phyloP scores from a whole-genome alignment of 2,329 filamentous ascomycete species.

The Fusarium nematophilum region DNA sequence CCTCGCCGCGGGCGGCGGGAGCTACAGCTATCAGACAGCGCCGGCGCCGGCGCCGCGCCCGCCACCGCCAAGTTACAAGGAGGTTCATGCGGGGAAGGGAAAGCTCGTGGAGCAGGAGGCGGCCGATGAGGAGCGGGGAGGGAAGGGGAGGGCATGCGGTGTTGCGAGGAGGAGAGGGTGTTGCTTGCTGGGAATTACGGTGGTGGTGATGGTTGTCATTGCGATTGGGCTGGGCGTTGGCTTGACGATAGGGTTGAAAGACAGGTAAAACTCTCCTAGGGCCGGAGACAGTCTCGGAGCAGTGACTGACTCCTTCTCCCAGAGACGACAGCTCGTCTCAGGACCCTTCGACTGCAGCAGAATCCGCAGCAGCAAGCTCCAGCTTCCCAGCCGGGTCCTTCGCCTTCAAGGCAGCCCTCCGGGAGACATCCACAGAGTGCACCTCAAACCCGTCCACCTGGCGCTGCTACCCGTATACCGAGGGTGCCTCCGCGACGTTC shows the following conservation, averaged over 20 bases:
- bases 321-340: conserved; percentile 8
- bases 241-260: conserved; percentile 53
- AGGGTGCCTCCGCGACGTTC: conserved; percentile 62
- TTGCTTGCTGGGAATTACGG: conserved; percentile 47
- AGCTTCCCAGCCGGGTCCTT: conserved; percentile 72
- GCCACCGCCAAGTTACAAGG: conserved; percentile 38
- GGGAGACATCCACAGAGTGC: conserved; percentile 64
- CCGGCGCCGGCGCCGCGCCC: conserved; percentile 24
- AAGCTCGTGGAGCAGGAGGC: conserved; percentile 26
- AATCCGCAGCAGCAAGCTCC: too few relatives aligned
- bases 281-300: background rate
- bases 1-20: background rate
- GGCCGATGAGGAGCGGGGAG: conserved; percentile 20
- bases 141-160: conserved; percentile 11
- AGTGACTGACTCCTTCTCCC: conserved; percentile 1
- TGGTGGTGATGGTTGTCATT: conserved; percentile 46
- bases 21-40: conserved; percentile 5
- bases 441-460: conserved; percentile 69
- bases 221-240: conserved; percentile 54
- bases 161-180: conserved; percentile 41
- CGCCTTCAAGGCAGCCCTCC: conserved; percentile 68
- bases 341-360: conserved; percentile 17
- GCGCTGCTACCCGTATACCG: conserved; percentile 68
- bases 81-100: conserved; percentile 17
- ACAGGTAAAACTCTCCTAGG: conserved; percentile 45